These are phyloP conservation scores for Zygnema cylindricum DNA, from an alignment of 139 green algal species.

Conservation along the genomic window DNA sequence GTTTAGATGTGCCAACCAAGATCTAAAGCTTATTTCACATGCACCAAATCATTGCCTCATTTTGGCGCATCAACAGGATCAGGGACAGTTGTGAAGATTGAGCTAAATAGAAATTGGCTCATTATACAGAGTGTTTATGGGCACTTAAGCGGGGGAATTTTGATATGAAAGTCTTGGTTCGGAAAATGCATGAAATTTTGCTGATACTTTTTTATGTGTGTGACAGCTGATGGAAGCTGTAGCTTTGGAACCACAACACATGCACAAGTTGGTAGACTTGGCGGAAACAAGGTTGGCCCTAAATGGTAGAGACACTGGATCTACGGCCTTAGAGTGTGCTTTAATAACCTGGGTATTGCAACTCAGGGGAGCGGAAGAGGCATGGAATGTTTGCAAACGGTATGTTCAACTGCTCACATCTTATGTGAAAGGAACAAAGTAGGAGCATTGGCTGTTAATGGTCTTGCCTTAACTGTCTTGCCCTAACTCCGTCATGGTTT, in stretches of 20 bases:
- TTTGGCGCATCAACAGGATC: not conserved
- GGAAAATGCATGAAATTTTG: not conserved
- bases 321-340: not conserved
- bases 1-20: no score
- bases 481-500: no score
- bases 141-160: not conserved
- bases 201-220: not conserved
- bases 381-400: not conserved
- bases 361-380: not conserved
- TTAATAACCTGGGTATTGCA: constrained; percentile 17
- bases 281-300: not conserved
- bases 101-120: not conserved
- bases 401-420: constrained; percentile 6
- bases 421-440: no score
- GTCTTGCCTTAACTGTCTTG: no score
- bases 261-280: not conserved
- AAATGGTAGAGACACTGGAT: not conserved
- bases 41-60: not conserved
- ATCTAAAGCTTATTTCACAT: no score
- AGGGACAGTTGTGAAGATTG: not conserved
- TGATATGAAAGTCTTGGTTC: not conserved
- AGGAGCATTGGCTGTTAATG: no score
- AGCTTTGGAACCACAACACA: not conserved
- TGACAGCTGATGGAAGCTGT: not conserved
- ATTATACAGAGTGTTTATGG: not conserved